Conservation (phyloP, 768 basidiomycete genomes). For the Podaxis sp. region DNA sequence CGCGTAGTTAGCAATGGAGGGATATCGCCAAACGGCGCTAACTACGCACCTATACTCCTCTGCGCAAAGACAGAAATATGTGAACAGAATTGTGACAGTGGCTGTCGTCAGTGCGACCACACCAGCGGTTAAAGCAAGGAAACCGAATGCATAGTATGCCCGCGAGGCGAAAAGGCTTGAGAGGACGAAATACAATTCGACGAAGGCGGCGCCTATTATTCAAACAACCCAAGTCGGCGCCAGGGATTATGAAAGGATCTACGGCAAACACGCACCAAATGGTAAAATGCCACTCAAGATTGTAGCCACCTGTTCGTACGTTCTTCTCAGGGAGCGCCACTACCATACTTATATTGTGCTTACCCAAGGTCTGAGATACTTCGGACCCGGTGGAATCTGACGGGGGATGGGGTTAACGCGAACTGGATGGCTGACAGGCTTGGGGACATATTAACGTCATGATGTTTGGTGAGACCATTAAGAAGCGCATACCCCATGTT, state of each 20-base stretch:
- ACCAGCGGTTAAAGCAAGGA: constrained; percentile 82
- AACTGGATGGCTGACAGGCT: constrained; percentile 81
- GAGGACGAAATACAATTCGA: constrained; percentile 91
- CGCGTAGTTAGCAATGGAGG: not conserved
- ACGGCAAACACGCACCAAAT: constrained; percentile 55
- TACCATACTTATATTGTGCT: constrained; percentile 14
- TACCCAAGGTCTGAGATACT: constrained; percentile 83
- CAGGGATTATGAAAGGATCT: not conserved
- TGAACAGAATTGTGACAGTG: constrained; percentile 85
- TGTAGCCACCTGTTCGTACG: constrained; percentile 52
- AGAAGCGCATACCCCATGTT: constrained; percentile 70
- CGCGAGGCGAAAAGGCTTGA: constrained; percentile 90
- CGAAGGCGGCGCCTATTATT: constrained; percentile 81
- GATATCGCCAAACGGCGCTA: not conserved
- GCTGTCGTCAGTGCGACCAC: constrained; percentile 87
- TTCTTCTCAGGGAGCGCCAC: constrained; percentile 5
- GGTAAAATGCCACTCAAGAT: constrained; percentile 90
- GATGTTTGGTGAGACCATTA: not conserved
- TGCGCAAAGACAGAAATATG: constrained; percentile 89
- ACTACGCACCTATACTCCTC: constrained; percentile 83
- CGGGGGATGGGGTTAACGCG: constrained; percentile 91
- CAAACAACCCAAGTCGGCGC: not conserved
- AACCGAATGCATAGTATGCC: constrained; percentile 96
- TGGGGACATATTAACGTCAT: constrained; percentile 14
- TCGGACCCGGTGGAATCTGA: constrained; percentile 89